Evolutionary conservation across 805 yeast species (phyloP), one percentile per base, ranked within the genome.

Genomic region (baker's yeast (Saccharomyces cerevisiae)): DNA sequence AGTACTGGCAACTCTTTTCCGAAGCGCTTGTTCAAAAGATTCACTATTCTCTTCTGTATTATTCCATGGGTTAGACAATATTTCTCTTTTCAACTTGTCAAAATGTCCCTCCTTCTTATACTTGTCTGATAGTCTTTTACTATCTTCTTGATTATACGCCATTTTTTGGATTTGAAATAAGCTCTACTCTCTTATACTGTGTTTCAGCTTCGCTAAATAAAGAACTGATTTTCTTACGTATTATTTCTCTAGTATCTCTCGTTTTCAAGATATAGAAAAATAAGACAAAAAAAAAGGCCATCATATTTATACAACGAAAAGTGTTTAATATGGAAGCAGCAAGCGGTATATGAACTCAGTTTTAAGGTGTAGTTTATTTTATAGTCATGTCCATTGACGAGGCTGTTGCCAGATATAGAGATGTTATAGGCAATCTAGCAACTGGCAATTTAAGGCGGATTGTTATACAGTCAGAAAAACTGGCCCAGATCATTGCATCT

Each of bases 31-130:
- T 9, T 58, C 60, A 32, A 55, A 48, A 2, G 58, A 36, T 17
- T 47, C 21, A 6, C 50, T 24, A 4, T 4, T 22, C 8, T 53
- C 36, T 5, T 48, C 14, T 1, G 53, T 51, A 10, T 53, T 52
- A 5, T 50, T 43, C 13, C 54, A n/a, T 4, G 50, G 24, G n/a
- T 51, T 54, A 2, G 62, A 52, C 2, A 70, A 52, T 4, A 70
- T 64, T 3, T 59, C 60, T 21, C 58, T 57, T 49, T 70, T 70
- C 10, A 65, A 21, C 48, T 59, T 60, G 53, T 70, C 74, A 53
- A 70, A 65, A 51, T 62, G 56, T 6, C 74, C 74, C 41, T 65
- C 61, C 46, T 58, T 64, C 49, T 70, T 70, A 49, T 67, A 70
- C 21, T 59, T 55, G 41, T 63, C 68, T 0, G 66, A 69, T 5